Evolutionary conservation across 169 alveolate genomes (phyloP).

Genomic region (Amoebophrya sp.): DNA sequence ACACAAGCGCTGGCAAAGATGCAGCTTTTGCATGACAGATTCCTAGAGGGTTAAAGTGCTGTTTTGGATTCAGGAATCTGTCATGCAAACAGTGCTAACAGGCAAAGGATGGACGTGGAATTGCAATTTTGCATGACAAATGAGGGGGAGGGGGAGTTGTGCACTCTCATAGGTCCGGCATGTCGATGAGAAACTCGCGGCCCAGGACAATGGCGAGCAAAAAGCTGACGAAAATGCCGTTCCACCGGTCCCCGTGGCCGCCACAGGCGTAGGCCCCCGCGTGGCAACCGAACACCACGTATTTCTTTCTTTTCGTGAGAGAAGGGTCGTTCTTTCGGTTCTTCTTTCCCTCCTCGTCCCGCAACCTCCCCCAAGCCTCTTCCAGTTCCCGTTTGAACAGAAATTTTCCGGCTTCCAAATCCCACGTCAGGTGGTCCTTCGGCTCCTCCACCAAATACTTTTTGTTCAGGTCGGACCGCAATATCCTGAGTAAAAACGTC

Average conservation of each 20-base stretch:
- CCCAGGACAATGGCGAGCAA: background rate
- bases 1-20: too few relatives aligned
- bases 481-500: too few relatives aligned
- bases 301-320: background rate
- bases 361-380: background rate
- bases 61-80: too few relatives aligned
- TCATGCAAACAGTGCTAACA: too few relatives aligned
- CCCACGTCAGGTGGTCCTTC: background rate
- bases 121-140: too few relatives aligned
- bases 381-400: background rate
- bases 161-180: too few relatives aligned
- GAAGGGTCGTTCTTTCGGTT: background rate
- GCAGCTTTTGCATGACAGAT: too few relatives aligned
- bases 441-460: background rate
- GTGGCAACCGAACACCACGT: background rate
- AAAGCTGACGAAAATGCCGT: background rate
- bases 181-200: background rate
- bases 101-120: too few relatives aligned
- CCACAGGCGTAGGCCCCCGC: background rate
- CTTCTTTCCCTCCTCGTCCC: background rate
- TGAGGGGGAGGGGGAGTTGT: too few relatives aligned
- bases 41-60: too few relatives aligned
- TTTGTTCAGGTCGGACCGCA: too few relatives aligned
- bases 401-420: background rate
- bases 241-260: constrained; percentile 16